Evolutionary conservation across 257 asterid genomes (phyloP).

Genomic region (Verbena officinalis): DNA sequence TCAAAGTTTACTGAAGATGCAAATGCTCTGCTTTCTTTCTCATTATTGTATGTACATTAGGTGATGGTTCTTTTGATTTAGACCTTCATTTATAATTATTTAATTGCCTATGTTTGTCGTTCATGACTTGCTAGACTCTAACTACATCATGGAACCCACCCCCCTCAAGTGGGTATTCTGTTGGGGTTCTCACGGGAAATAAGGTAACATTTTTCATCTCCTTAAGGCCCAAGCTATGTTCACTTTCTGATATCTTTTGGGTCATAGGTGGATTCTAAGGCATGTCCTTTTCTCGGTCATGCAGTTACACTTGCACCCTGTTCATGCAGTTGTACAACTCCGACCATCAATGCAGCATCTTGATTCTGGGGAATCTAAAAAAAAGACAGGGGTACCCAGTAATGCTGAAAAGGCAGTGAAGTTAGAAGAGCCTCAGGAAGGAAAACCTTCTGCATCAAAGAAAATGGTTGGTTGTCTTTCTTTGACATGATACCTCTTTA

Average conservation of each 20-base stretch:
- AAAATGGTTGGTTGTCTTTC: slow-evolving; percentile 51
- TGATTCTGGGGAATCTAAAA: slow-evolving; percentile 43
- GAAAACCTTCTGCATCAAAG: slow-evolving; percentile 48
- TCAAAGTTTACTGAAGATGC: slow-evolving; percentile 6
- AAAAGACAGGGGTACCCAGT: slow-evolving; percentile 33
- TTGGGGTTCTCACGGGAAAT: slow-evolving; percentile 70
- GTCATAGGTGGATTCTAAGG: slow-evolving; percentile 5
- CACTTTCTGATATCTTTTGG: slow-evolving; percentile 2
- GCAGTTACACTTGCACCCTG: slow-evolving; percentile 87
- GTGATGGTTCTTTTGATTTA: neutral
- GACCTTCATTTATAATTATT: neutral
- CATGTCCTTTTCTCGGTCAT: slow-evolving; percentile 32
- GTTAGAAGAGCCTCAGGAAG: slow-evolving; percentile 48
- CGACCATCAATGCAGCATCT: slow-evolving; percentile 73
- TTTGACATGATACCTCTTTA: slow-evolving; percentile 7
- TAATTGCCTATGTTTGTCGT: slow-evolving; percentile 28
- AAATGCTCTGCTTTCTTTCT: neutral
- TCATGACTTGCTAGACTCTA: slow-evolving; percentile 56
- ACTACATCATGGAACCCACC: slow-evolving; percentile 61
- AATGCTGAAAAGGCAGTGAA: slow-evolving; percentile 44
- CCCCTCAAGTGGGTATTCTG: slow-evolving; percentile 49
- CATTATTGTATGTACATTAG: slow-evolving; percentile 2
- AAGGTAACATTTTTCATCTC: slow-evolving; percentile 53
- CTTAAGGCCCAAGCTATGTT: slow-evolving; percentile 13
- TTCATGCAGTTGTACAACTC: slow-evolving; percentile 83